Base-by-base conservation (phyloP, 2,329 filamentous ascomycete genomes). In the Tolypocladium amazonense region DNA sequence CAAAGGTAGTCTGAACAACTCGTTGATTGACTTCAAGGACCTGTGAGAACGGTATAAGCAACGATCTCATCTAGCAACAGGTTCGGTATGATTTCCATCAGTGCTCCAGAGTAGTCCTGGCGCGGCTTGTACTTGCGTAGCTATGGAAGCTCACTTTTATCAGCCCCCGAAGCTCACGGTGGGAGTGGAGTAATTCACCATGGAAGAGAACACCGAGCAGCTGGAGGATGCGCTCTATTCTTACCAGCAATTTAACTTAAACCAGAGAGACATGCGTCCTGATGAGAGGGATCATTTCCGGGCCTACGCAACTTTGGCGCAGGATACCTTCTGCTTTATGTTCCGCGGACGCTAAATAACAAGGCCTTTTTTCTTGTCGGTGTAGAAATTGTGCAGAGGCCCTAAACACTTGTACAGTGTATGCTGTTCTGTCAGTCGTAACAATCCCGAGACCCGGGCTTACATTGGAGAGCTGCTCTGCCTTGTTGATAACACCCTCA, bases 1-100 rank as follows among this genome's bases (percentile, higher is more conserved):
- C 0, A 80, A 81, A 67, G 80, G 77, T 60, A 81, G 78, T 60
- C 65, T 81, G 3, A 68, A 81, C 20, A 81, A 81, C 63, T 79
- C 76, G 0, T 68, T 81, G 1, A 68, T 81, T 4, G 78, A 81
- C 56, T 68, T 56, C 0, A 56, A 63, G 1, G 69, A 66, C 0
- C 68, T 1, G 77, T 77, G 0, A 70, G 75, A 62, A 69, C 76
- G 2, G 78, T 80, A 35, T 35, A 8, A 35, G 33, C 33, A 35
- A 68, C n/a, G 20, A 20, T 20, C 27, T 6, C 25, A 41, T 43
- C 30, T 30, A 38, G 11, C 11, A 3, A 33, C 9, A 11, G 56
- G n/a, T 25, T 20, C 45, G 20, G 20, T 23, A 55, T 14, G 11
- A 20, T 18, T 1, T 27, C 63, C 30, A 33, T 57, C 56, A 18